Evolutionary conservation across 1,284 basidiomycete genomes (phyloP), one percentile per base, ranked within the genome.

Genomic region (Clitocybe nebularis): DNA sequence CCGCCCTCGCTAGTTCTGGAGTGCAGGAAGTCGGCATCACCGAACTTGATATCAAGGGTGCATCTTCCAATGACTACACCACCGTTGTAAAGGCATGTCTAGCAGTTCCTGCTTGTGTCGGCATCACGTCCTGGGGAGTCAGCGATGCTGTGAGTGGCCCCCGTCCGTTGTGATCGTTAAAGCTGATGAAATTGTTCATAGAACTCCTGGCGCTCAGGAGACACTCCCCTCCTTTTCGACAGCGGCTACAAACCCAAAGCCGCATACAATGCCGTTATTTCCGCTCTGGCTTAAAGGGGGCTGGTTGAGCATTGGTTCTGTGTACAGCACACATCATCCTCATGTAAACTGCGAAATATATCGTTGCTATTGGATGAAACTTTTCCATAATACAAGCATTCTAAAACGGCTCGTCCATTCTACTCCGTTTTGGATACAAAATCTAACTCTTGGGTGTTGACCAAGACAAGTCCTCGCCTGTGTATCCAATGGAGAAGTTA

Each of bases 61-160:
- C 59, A 20, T 38, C 60, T 1, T 22, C 67, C 23, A 66, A 60
- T 36, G 73, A 75, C 58, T 76, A 75, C 55, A 55, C 57, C 21
- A 60, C 65, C 8, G 73, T 74, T 36, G 64, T 66, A 14, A 69
- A 69, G 35, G 73, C 74, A 4, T 77, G 74, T 54, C 52, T 75
- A 38, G 61, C 60, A 30, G 63, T 64, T 1, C 56, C 71, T 5
- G 51, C 57, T 16, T 77, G 75, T 48, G 62, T 75, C 20, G 63
- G 67, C 17, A 72, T 75, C 54, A 77, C 74, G 21, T 39, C 10
- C 6, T 54, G 52, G 52, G 52, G 48, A 37, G 58, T 76, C 39
- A 59, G 67, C 50, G 72, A 75, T 51, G 58, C 55, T 40, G 69
- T 68, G 49, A 44, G 65, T 61, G 5, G 7, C 2, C 13, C 19